Conservation (phyloP, 768 basidiomycete genomes). For the Trametes cubensis region DNA sequence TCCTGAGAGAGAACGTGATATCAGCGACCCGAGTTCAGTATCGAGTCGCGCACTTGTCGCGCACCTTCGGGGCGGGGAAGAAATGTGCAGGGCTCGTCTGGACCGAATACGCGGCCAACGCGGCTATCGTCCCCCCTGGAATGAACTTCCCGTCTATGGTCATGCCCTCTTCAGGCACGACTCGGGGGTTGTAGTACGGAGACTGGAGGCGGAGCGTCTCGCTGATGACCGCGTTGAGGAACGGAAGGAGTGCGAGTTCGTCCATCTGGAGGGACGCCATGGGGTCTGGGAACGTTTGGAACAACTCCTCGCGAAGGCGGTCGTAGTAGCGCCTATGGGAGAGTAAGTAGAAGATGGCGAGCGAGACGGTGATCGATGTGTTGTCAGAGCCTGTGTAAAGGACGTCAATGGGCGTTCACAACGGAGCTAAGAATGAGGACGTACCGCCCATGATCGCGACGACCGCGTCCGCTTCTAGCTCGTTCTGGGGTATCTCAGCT, state of each 20-base stretch:
- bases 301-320: constrained; percentile 35
- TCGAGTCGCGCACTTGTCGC: no score
- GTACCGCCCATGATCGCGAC: constrained; percentile 27
- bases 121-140: constrained; percentile 36
- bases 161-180: constrained; percentile 33
- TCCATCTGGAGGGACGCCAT: constrained; percentile 17
- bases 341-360: constrained; percentile 36
- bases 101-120: constrained; percentile 34
- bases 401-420: no score
- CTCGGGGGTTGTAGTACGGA: constrained; percentile 37
- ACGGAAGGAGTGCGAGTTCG: constrained; percentile 34
- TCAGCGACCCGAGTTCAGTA: no score
- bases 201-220: constrained; percentile 38
- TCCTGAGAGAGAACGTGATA: neutral
- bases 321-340: constrained; percentile 25
- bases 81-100: constrained; percentile 37
- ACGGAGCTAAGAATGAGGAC: neutral
- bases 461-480: constrained; percentile 27
- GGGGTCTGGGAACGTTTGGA: constrained; percentile 30
- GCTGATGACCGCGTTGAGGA: constrained; percentile 38
- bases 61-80: constrained; percentile 28
- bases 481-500: constrained; percentile 11
- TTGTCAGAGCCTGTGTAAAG: constrained; percentile 35
- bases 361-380: constrained; percentile 28
- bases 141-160: constrained; percentile 34